These are phyloP conservation scores for Cordyceps farinosa DNA, from an alignment of 2,329 filamentous ascomycete genomes.

Conservation along the genomic window DNA sequence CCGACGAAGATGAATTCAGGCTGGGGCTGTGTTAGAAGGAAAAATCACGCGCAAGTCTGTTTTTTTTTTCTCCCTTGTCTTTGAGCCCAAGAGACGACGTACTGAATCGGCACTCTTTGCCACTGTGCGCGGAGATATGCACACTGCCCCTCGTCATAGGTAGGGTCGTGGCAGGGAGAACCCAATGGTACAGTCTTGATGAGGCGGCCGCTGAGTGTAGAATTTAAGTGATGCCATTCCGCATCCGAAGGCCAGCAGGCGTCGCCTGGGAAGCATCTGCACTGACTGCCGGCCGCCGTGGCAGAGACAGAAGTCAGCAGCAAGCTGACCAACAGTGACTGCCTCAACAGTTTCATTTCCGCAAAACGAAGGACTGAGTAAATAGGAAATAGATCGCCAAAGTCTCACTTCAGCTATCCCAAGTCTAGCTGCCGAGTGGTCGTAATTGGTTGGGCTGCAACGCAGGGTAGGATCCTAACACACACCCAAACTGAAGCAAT, in stretches of 20 bases:
- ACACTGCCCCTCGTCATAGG: slow-evolving; percentile 43
- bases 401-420: no score
- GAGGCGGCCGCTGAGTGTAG: slow-evolving; percentile 35
- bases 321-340: no score
- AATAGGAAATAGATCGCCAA: no score
- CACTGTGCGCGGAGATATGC: slow-evolving; percentile 31
- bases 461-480: no score
- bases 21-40: background rate
- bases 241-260: background rate
- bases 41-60: no score
- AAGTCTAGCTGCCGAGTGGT: no score
- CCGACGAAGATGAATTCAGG: slow-evolving; percentile 20
- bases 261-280: slow-evolving; percentile 18
- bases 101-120: slow-evolving; percentile 31
- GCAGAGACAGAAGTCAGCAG: no score
- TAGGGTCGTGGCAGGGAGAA: slow-evolving; percentile 43
- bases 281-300: background rate
- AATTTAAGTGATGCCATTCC: slow-evolving; percentile 4
- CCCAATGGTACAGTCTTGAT: slow-evolving; percentile 50
- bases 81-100: slow-evolving; percentile 13
- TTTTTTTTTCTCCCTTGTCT: no score
- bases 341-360: no score
- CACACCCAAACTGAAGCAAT: no score
- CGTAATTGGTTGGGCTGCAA: no score
- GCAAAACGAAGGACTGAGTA: no score